Evolutionary conservation across 257 asterid genomes (phyloP).

Genomic region (Petunia secreta): DNA sequence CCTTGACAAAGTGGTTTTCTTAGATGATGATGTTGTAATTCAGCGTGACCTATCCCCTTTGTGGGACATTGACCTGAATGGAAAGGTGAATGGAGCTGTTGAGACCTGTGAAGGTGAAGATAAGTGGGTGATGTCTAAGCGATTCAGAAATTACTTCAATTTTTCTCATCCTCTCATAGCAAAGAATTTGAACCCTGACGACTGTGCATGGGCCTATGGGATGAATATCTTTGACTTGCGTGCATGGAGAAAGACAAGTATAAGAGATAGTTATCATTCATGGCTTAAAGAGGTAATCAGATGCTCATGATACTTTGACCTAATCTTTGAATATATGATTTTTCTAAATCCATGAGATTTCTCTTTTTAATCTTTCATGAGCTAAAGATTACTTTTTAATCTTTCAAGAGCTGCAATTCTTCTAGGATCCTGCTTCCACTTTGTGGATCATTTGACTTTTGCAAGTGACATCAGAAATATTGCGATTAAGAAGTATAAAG

Average conservation of each 20-base stretch:
- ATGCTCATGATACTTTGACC: conserved; percentile 9
- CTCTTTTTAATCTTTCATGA: background rate
- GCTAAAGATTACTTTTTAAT: background rate
- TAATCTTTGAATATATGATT: background rate
- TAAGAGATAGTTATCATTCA: conserved; percentile 38
- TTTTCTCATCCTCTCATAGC: conserved; percentile 44
- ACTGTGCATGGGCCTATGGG: conserved; percentile 48
- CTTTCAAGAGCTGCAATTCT: background rate
- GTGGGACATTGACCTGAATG: conserved; percentile 40
- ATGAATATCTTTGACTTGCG: conserved; percentile 43
- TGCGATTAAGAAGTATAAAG: conserved; percentile 13
- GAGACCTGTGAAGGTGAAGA: conserved; percentile 44
- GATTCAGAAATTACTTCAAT: conserved; percentile 40
- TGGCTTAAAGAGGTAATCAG: conserved; percentile 41
- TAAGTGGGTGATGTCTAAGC: conserved; percentile 38
- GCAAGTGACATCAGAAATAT: background rate
- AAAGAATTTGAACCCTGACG: conserved; percentile 34
- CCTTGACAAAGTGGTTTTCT: conserved; percentile 92
- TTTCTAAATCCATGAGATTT: background rate
- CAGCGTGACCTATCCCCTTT: conserved; percentile 41
- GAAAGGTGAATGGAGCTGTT: conserved; percentile 46
- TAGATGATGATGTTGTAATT: conserved; percentile 94
- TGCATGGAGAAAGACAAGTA: conserved; percentile 38
- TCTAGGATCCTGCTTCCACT: background rate
- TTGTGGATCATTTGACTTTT: conserved; percentile 1